These are phyloP conservation scores for Acanthamoeba rhysodes DNA, from an alignment of 208 protist genomes.

Conservation along the genomic window DNA sequence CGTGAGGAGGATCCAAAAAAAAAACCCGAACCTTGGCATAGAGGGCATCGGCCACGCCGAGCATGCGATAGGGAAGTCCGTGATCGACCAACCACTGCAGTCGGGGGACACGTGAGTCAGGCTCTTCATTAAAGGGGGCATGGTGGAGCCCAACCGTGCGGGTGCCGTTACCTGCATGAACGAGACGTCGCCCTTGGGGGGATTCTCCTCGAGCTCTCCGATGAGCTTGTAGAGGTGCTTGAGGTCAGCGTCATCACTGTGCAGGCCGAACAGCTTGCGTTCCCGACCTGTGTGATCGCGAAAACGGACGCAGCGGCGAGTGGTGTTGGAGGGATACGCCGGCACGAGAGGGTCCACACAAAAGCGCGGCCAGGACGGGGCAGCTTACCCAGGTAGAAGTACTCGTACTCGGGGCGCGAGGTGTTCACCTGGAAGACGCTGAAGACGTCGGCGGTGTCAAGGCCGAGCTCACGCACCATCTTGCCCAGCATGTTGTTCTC, in stretches of 20 bases:
- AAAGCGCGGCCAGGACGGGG: neutral
- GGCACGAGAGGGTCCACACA: neutral
- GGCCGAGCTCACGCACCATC: slow-evolving; percentile 43
- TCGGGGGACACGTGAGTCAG: neutral
- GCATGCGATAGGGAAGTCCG: slow-evolving; percentile 30
- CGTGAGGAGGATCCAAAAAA: neutral
- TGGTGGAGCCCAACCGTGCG: neutral
- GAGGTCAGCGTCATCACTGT: slow-evolving; percentile 10
- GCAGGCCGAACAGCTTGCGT: slow-evolving; percentile 48
- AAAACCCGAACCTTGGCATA: neutral
- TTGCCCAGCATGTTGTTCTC: slow-evolving; percentile 45
- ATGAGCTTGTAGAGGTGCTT: slow-evolving; percentile 40
- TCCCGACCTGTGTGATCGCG: neutral
- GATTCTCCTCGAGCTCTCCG: slow-evolving; percentile 33
- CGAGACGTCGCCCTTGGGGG: slow-evolving; percentile 17
- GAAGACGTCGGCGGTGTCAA: slow-evolving; percentile 36
- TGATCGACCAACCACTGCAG: slow-evolving; percentile 39
- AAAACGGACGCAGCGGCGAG: neutral
- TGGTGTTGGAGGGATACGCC: neutral
- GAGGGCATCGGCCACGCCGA: slow-evolving; percentile 25
- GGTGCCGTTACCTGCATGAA: slow-evolving; percentile 24
- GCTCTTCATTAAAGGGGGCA: too few relatives aligned
- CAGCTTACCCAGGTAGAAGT: slow-evolving; percentile 17
- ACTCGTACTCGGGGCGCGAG: slow-evolving; percentile 19
- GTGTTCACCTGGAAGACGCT: slow-evolving; percentile 42